Evolutionary conservation across 345 rosid species (phyloP), one percentile per base, ranked within the genome.

Genomic region (Camelina neglecta): DNA sequence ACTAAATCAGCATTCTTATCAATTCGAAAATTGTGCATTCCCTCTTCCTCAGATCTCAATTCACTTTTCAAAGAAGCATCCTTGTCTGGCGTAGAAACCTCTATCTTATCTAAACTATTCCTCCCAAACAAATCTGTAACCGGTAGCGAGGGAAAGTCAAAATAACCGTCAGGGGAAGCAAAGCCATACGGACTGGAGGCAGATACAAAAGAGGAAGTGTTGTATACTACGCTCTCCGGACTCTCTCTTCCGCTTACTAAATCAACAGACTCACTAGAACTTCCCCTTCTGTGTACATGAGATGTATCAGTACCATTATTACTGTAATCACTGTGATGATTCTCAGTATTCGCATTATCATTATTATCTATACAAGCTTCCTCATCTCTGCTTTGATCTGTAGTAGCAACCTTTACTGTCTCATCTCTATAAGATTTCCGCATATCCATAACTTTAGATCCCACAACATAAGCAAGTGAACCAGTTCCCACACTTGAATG

Each of bases 401-500:
- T 75, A 72, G 71, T 73, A 71, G 73, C 80, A 84, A 81, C 91
- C 68, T 71, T 83, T 44, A 39, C 81, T 3, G 58, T 26, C 63
- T 83, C 95, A 86, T 82, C 86, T 73, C 87, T 93, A 80, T 90
- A 90, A 57, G 89, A 80, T 75, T 86, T 86, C 82, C 98, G 83
- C 86, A 89, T 85, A 79, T 93, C 98, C 98, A 93, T 86, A 76
- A 93, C 91, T 81, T 93, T 93, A 72, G 98, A 90, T 35, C 98
- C 97, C 79, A 89, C 96, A 59, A 82, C 85, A 84, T 85, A 91
- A 8, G 98, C 98, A 84, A 93, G 97, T 49, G 87, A 76, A 51
- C 98, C 98, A 73, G 96, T 90, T 80, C 98, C 98, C 59, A 91
- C 83, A 78, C 92, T 93, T 70, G 97, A 82, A 89, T 93, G 96